A percentile compares a stretch with the other conserved stretches of the same genome.
phyloP scores from a whole-genome alignment of 208 protist genomes.

The Perkinsela sp. region DNA sequence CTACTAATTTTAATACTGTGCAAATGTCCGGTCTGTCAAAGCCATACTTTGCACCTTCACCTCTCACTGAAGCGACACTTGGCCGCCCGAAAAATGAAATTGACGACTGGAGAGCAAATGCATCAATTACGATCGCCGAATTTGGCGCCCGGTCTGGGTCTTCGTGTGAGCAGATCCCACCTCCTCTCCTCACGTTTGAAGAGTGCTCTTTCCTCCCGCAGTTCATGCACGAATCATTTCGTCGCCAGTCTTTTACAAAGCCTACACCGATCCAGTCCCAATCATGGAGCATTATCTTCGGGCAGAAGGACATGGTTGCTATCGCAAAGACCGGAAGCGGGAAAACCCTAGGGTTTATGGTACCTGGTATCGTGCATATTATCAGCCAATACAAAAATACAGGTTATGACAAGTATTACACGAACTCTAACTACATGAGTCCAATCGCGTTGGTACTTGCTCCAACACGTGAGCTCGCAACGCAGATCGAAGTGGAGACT shows the following conservation, averaged over 20 bases:
- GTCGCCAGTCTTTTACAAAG: slow-evolving; percentile 26
- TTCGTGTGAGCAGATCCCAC: slow-evolving; percentile 3
- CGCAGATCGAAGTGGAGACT: slow-evolving; percentile 60
- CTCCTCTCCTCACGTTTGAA: slow-evolving; percentile 6
- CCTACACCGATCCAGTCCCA: slow-evolving; percentile 65
- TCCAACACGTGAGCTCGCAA: slow-evolving; percentile 60
- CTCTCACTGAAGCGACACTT: neutral
- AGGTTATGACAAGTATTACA: slow-evolving; percentile 15
- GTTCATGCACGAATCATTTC: slow-evolving; percentile 34
- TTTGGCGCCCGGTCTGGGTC: neutral
- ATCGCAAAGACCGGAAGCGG: slow-evolving; percentile 70
- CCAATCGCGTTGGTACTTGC: slow-evolving; percentile 57
- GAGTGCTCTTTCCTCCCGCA: slow-evolving; percentile 13
- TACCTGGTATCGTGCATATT: slow-evolving; percentile 59
- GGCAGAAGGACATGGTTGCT: slow-evolving; percentile 49
- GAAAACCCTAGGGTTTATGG: slow-evolving; percentile 72
- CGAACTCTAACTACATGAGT: slow-evolving; percentile 8
- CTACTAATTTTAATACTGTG: too few relatives aligned
- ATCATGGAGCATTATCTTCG: slow-evolving; percentile 50
- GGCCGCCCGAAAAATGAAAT: slow-evolving; percentile 9
- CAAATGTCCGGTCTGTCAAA: neutral
- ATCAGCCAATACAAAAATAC: slow-evolving; percentile 45
- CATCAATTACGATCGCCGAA: slow-evolving; percentile 30
- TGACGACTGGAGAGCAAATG: slow-evolving; percentile 17
- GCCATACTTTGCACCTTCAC: neutral